Percentiles rank a stretch among this genome's conserved stretches.
Evolutionary conservation across 192 early-diverging fungal species (phyloP).

Genomic region (Paraglomus brasilianum): DNA sequence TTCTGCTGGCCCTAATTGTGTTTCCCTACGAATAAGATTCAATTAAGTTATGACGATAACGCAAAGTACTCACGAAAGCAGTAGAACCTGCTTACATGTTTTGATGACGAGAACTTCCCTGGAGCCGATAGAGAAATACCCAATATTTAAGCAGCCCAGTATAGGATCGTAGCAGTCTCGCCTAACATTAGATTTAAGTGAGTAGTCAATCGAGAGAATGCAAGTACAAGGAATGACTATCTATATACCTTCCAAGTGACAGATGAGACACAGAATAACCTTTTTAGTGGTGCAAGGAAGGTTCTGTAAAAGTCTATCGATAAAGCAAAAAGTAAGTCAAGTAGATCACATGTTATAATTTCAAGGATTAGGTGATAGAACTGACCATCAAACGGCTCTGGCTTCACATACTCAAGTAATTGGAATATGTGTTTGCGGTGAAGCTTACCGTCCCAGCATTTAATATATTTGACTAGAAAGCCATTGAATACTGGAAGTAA

Average conservation of each 20-base stretch:
- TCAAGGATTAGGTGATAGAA: neutral
- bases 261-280: constrained; percentile 38
- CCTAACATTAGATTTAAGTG: constrained; percentile 32
- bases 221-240: neutral
- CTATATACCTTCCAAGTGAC: constrained; percentile 50
- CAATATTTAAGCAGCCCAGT: constrained; percentile 42
- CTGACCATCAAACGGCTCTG: constrained; percentile 46
- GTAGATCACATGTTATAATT: neutral
- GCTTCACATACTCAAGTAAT: constrained; percentile 46
- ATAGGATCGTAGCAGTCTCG: constrained; percentile 44
- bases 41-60: too few species aligned
- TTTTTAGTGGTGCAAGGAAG: constrained; percentile 43
- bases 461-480: constrained; percentile 45
- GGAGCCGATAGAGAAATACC: constrained; percentile 44
- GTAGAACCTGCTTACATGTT: too few species aligned
- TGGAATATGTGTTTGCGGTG: constrained; percentile 47
- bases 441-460: constrained; percentile 49
- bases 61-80: too few species aligned
- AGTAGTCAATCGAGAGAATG: neutral
- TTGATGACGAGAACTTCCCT: too few species aligned
- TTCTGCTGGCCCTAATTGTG: too few species aligned
- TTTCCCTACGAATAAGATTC: too few species aligned
- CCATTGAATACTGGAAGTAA: constrained; percentile 49
- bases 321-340: neutral
- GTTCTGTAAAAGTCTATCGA: constrained; percentile 40